phyloP scores from a whole-genome alignment of 2,329 filamentous ascomycete genomes.

The Allantophomopsis lycopodina region DNA sequence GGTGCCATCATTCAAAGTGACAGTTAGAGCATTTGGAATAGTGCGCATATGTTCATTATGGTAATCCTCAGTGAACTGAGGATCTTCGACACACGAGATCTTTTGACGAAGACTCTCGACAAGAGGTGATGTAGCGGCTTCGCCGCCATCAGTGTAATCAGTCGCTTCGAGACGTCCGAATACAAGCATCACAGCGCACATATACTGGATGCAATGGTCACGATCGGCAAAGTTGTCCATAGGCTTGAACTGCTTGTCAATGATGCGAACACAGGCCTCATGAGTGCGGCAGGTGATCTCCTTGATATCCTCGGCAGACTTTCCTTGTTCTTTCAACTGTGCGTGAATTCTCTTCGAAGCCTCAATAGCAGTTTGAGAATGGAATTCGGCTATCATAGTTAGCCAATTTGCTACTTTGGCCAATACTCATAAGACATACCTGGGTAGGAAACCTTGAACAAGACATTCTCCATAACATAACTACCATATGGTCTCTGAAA shows the following conservation, averaged over 20 bases:
- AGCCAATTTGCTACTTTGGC: conserved; percentile 5
- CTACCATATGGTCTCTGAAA: conserved; percentile 95
- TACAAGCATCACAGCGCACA: conserved; percentile 91
- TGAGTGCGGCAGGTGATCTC: conserved; percentile 88
- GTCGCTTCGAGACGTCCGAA: conserved; percentile 87
- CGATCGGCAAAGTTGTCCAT: conserved; percentile 99
- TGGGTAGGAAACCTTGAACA: conserved; percentile 99
- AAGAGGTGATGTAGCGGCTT: conserved; percentile 80
- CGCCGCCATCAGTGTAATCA: conserved; percentile 86
- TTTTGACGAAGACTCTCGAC: conserved; percentile 85
- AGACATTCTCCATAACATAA: conserved; percentile 99
- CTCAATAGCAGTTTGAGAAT: conserved; percentile 96
- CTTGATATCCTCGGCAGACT: conserved; percentile 90
- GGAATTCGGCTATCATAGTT: conserved; percentile 63
- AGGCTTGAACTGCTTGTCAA: conserved; percentile 99
- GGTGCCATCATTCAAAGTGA: conserved; percentile 89
- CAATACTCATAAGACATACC: conserved; percentile 34
- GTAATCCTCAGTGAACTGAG: conserved; percentile 89
- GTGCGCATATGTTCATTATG: conserved; percentile 86
- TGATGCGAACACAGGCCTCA: conserved; percentile 97
- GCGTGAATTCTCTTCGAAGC: conserved; percentile 79
- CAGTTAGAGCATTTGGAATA: conserved; percentile 93
- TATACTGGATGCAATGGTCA: conserved; percentile 99
- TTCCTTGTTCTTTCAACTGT: conserved; percentile 71
- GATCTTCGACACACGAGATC: conserved; percentile 94